Percentiles rank a stretch among this genome's conserved stretches.
These are phyloP conservation scores for Leucaena leucocephala DNA, from an alignment of 306 rosid genomes.

Conservation along the genomic window DNA sequence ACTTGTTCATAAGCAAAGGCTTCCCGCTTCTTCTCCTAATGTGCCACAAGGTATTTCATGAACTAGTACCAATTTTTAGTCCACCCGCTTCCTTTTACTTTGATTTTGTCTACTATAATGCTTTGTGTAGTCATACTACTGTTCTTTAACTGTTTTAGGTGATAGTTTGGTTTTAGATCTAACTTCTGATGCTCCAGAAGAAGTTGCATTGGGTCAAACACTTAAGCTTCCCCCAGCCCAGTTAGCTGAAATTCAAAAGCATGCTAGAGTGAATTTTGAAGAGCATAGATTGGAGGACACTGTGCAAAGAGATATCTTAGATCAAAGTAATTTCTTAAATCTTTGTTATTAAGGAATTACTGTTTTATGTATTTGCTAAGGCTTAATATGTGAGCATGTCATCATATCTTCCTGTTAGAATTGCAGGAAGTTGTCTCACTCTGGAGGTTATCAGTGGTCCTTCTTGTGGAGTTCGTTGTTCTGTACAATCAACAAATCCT, in stretches of 20 bases:
- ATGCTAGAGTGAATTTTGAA: slow-evolving; percentile 38
- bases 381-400: slow-evolving; percentile 48
- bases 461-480: slow-evolving; percentile 62
- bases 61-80: background rate
- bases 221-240: slow-evolving; percentile 55
- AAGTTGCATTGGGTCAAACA: slow-evolving; percentile 60
- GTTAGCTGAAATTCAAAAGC: slow-evolving; percentile 54
- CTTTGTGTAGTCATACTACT: slow-evolving; percentile 5
- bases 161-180: slow-evolving; percentile 65
- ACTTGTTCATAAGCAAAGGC: slow-evolving; percentile 73
- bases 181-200: slow-evolving; percentile 54
- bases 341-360: slow-evolving; percentile 28
- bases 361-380: slow-evolving; percentile 35
- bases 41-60: slow-evolving; percentile 49
- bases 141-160: slow-evolving; percentile 15
- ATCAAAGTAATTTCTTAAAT: slow-evolving; percentile 76
- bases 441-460: slow-evolving; percentile 95
- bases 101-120: slow-evolving; percentile 14
- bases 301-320: slow-evolving; percentile 43
- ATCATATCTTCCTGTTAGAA: slow-evolving; percentile 74
- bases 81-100: background rate
- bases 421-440: slow-evolving; percentile 93
- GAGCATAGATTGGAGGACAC: slow-evolving; percentile 47
- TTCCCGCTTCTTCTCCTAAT: slow-evolving; percentile 49
- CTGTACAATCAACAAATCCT: slow-evolving; percentile 57